These are phyloP conservation scores for Remersonia thermophila DNA, from an alignment of 2,329 filamentous ascomycete genomes.

Conservation along the genomic window DNA sequence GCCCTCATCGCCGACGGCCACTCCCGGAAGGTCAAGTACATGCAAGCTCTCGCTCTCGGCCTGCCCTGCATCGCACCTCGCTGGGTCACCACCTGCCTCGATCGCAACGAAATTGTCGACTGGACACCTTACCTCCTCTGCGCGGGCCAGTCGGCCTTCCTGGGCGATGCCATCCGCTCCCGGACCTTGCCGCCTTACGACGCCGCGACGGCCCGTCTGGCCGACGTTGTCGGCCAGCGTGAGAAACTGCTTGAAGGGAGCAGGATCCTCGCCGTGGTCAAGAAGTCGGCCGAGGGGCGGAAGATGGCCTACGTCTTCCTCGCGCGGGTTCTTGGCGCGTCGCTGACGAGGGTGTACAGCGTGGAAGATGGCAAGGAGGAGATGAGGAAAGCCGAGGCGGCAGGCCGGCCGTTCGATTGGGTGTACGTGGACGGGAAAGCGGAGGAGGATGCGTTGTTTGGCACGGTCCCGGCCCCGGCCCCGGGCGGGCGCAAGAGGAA, in stretches of 20 bases:
- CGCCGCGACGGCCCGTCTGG: conserved; percentile 41
- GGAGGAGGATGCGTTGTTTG: conserved; percentile 22
- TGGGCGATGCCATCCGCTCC: conserved; percentile 67
- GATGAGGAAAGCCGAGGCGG: conserved; percentile 38
- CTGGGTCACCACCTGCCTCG: conserved; percentile 67
- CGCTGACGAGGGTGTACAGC: conserved; percentile 53
- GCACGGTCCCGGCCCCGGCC: conserved; percentile 10
- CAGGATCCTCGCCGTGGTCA: conserved; percentile 60
- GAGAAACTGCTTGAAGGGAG: conserved; percentile 51
- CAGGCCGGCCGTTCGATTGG: conserved; percentile 52
- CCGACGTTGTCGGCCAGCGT: conserved; percentile 45
- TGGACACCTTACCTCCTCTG: conserved; percentile 78
- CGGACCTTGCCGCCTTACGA: conserved; percentile 53
- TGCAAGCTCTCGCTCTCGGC: conserved; percentile 84
- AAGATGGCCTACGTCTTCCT: conserved; percentile 69
- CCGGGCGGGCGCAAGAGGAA: conserved; percentile 15
- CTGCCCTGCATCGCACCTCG: conserved; percentile 72
- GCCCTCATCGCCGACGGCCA: conserved; percentile 78
- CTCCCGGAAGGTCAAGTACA: conserved; percentile 79
- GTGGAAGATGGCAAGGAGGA: conserved; percentile 50
- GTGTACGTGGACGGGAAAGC: conserved; percentile 62
- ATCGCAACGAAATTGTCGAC: conserved; percentile 47
- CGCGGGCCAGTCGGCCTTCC: conserved; percentile 64
- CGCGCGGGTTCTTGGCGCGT: conserved; percentile 63
- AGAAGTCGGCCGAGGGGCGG: conserved; percentile 44